Base-by-base conservation (phyloP, 2,329 filamentous ascomycete genomes). In the Paraphoma sp. region DNA sequence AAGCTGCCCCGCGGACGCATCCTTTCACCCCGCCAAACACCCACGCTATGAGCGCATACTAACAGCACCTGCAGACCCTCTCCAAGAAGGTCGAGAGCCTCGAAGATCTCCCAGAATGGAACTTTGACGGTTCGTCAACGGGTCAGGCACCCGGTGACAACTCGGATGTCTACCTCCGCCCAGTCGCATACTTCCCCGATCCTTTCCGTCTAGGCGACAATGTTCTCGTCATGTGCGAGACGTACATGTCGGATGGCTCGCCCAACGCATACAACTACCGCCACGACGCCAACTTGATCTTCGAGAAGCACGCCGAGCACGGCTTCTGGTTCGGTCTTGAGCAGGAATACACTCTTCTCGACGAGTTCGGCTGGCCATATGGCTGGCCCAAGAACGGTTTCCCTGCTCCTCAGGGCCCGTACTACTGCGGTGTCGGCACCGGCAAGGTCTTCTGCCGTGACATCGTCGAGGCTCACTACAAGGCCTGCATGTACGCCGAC, bases 211-310 rank as follows among this genome's bases (percentile, higher is more conserved):
- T 88, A 60, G 87, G 87, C 59, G 91, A 93, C 81, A 97, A 97
- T 86, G 90, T 97, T 79, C 87, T 97, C 70, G 94, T 98, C 72
- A 90, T 98, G 74, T 87, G 89, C 76, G 94, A 97, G 84, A 96
- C 92, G 81, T 97, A 92, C 90, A 93, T 94, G 77, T 84, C 91
- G 65, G 93, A 97, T 80, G 93, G 93, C 76, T 92, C 88, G 62
- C 95, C 95, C 80, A 99, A 98, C 89, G 93, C 96, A 81, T 98
- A 87, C 90, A 99, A 99, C 90, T 91, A 89, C 89, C 92, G 95
- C 69, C 90, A 97, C 78, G 94, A 98, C 75, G 90, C 89, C 74
- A 87, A 87, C 76, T 90, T 95, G 80, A 84, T 97, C 72, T 96
- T 98, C 92, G 88, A 95, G 80, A 86, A 88, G 62, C 88, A 97